Percentiles rank a stretch among this genome's conserved stretches.
These are phyloP conservation scores for Hyaloscypha hepaticicola DNA, from an alignment of 495 filamentous ascomycete genomes.

Conservation along the genomic window DNA sequence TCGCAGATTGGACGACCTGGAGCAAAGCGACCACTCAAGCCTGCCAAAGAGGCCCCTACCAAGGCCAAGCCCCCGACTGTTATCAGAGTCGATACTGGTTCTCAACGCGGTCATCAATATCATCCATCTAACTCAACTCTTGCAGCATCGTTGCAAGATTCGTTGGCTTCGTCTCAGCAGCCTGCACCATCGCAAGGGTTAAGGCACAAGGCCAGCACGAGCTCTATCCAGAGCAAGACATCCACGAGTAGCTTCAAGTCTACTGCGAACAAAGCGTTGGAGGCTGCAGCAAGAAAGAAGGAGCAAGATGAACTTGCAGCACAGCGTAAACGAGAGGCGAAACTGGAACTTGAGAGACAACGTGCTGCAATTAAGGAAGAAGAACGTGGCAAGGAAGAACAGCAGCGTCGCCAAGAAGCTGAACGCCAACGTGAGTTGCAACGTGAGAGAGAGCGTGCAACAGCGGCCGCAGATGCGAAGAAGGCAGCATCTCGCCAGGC, in stretches of 20 bases:
- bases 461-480: constrained; percentile 48
- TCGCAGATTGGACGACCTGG: constrained; percentile 53
- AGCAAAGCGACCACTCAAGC: constrained; percentile 63
- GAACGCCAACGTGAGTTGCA: constrained; percentile 52
- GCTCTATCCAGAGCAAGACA: constrained; percentile 63
- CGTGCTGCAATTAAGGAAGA: constrained; percentile 61
- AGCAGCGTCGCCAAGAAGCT: constrained; percentile 45
- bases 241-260: constrained; percentile 69
- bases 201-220: constrained; percentile 65
- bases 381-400: constrained; percentile 50
- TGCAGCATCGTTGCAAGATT: constrained; percentile 59
- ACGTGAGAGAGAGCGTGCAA: constrained; percentile 36
- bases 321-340: constrained; percentile 75
- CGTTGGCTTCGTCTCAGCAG: constrained; percentile 48
- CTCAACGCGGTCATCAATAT: constrained; percentile 54
- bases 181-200: constrained; percentile 39
- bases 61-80: constrained; percentile 75
- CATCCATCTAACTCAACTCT: constrained; percentile 59
- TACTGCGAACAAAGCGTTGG: constrained; percentile 64
- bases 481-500: constrained; percentile 71
- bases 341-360: constrained; percentile 75
- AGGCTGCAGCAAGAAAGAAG: constrained; percentile 69
- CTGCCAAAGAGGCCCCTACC: constrained; percentile 61
- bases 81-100: constrained; percentile 73
- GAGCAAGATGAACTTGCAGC: constrained; percentile 77